These are phyloP conservation scores for Mentha longifolia DNA, from an alignment of 257 asterid genomes.

Conservation along the genomic window DNA sequence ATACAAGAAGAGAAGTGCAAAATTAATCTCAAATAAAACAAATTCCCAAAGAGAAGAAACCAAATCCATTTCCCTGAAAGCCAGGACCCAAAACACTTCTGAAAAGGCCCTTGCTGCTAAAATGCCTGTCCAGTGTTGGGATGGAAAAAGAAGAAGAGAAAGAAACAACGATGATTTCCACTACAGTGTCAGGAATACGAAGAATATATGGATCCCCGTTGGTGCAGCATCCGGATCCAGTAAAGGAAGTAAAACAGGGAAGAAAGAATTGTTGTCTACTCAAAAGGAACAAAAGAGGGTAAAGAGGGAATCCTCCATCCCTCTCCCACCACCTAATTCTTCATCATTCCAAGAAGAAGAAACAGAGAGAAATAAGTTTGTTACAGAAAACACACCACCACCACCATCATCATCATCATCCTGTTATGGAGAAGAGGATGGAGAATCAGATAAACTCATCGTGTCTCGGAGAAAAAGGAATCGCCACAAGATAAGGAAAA, in stretches of 20 bases:
- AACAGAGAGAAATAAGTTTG: too few relatives aligned
- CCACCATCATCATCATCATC: too few relatives aligned
- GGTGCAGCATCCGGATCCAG: constrained; percentile 20
- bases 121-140: constrained; percentile 37
- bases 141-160: constrained; percentile 13
- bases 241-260: constrained; percentile 26
- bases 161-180: constrained; percentile 12
- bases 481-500: too few relatives aligned
- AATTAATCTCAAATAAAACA: constrained; percentile 37
- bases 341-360: constrained; percentile 29
- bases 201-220: constrained; percentile 25
- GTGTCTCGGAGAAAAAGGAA: too few relatives aligned
- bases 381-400: too few relatives aligned
- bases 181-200: constrained; percentile 25
- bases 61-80: constrained; percentile 31
- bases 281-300: constrained; percentile 28
- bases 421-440: too few relatives aligned
- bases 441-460: too few relatives aligned
- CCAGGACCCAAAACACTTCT: not conserved
- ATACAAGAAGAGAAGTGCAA: constrained; percentile 41
- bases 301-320: constrained; percentile 22
- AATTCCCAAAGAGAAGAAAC: constrained; percentile 6
- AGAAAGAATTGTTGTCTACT: constrained; percentile 25
- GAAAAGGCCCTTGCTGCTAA: constrained; percentile 27
- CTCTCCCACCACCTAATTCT: not conserved